These are phyloP conservation scores for Candida tetrigidarum DNA, from an alignment of 1,139 yeast genomes.

Conservation along the genomic window DNA sequence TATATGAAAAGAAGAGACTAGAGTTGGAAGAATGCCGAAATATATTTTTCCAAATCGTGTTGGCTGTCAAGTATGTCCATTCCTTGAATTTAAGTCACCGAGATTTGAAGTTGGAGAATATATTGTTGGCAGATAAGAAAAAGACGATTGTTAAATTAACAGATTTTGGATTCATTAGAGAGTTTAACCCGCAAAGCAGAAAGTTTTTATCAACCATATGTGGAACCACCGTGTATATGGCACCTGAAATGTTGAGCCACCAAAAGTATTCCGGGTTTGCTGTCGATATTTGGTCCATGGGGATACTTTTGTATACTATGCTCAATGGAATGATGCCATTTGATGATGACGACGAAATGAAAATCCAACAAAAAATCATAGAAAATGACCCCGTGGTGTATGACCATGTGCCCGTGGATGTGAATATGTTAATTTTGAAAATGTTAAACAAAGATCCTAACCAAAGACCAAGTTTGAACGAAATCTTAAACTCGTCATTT, in stretches of 20 bases:
- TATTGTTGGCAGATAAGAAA: slow-evolving; percentile 69
- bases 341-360: slow-evolving; percentile 77
- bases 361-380: slow-evolving; percentile 63
- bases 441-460: slow-evolving; percentile 71
- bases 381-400: slow-evolving; percentile 63
- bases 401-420: slow-evolving; percentile 50
- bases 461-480: slow-evolving; percentile 60
- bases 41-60: slow-evolving; percentile 76
- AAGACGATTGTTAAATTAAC: slow-evolving; percentile 68
- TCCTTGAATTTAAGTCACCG: slow-evolving; percentile 84
- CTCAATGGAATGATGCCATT: slow-evolving; percentile 90
- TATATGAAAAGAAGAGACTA: slow-evolving; percentile 60
- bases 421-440: slow-evolving; percentile 51
- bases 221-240: slow-evolving; percentile 97
- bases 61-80: slow-evolving; percentile 88
- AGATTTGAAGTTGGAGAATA: slow-evolving; percentile 87
- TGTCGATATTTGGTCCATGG: slow-evolving; percentile 91
- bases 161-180: slow-evolving; percentile 95
- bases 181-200: slow-evolving; percentile 56
- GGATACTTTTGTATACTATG: slow-evolving; percentile 90
- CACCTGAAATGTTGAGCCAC: slow-evolving; percentile 81
- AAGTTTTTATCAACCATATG: slow-evolving; percentile 79
- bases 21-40: slow-evolving; percentile 57
- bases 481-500: slow-evolving; percentile 66
- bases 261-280: slow-evolving; percentile 81